These are phyloP conservation scores for Volvariella surrecta DNA, from an alignment of 1,284 basidiomycete species.

Conservation along the genomic window DNA sequence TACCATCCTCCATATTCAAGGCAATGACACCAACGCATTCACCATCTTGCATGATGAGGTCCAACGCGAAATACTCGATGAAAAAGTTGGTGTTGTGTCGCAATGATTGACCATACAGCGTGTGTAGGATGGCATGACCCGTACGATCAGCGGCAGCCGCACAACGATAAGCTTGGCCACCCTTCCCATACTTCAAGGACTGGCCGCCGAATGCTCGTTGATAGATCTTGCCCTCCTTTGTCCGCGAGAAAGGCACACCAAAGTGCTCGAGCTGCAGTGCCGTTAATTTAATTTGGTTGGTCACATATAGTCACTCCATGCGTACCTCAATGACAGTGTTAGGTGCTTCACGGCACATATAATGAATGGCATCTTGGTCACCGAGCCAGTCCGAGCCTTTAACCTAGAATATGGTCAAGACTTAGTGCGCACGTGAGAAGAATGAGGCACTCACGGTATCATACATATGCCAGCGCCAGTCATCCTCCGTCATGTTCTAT, in stretches of 20 bases:
- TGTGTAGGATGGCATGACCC: conserved; percentile 97
- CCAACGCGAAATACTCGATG: conserved; percentile 99
- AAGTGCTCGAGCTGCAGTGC: conserved; percentile 86
- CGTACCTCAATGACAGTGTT: conserved; percentile 85
- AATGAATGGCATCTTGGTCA: conserved; percentile 99
- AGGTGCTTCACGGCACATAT: conserved; percentile 97
- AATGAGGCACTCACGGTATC: conserved; percentile 67
- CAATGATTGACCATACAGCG: conserved; percentile 97
- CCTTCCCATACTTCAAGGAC: conserved; percentile 95
- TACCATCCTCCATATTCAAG: conserved; percentile 99
- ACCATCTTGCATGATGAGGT: conserved; percentile 97
- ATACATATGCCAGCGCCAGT: conserved; percentile 99
- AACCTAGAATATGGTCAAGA: conserved; percentile 41
- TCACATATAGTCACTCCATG: conserved; percentile 2
- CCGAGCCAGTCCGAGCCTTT: conserved; percentile 99
- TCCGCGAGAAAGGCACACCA: conserved; percentile 98
- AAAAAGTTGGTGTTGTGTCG: conserved; percentile 99
- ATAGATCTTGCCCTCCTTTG: conserved; percentile 99
- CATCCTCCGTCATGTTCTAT: conserved; percentile 99
- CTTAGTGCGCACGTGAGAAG: conserved; percentile 1
- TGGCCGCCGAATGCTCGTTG: conserved; percentile 99
- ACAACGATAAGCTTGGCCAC: conserved; percentile 98
- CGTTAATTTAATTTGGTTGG: conserved; percentile 10
- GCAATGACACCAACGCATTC: conserved; percentile 99
- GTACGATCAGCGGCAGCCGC: conserved; percentile 99